These are phyloP conservation scores for Lachancea meyersii DNA, from an alignment of 805 yeast genomes.

Conservation along the genomic window DNA sequence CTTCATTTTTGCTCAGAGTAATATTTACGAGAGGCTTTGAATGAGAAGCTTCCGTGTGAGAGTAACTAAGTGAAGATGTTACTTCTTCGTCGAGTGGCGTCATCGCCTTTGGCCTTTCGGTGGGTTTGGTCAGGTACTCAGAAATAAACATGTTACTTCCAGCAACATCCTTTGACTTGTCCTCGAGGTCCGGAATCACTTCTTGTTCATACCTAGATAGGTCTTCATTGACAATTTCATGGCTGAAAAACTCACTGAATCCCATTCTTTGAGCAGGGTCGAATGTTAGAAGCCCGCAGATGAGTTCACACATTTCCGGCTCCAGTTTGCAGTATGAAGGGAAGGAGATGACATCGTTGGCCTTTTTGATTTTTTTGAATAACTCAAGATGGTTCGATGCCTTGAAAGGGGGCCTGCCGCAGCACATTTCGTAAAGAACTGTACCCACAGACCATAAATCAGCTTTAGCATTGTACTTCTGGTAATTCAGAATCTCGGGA, in stretches of 20 bases:
- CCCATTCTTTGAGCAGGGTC: constrained; percentile 85
- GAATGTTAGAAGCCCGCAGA: constrained; percentile 69
- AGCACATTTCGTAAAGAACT: constrained; percentile 89
- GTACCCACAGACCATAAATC: constrained; percentile 99
- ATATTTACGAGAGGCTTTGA: constrained; percentile 12
- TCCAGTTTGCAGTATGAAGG: constrained; percentile 61
- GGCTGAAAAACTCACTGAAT: constrained; percentile 78
- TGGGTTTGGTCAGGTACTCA: constrained; percentile 53
- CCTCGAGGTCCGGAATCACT: constrained; percentile 49
- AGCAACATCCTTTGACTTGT: constrained; percentile 56
- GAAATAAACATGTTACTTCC: constrained; percentile 73
- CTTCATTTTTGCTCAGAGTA: neutral
- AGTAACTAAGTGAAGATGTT: constrained; percentile 7
- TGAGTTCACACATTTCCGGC: constrained; percentile 62
- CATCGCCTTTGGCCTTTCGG: constrained; percentile 12
- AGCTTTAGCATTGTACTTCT: constrained; percentile 94
- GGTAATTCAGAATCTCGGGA: constrained; percentile 90
- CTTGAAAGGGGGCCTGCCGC: constrained; percentile 93
- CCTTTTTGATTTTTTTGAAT: constrained; percentile 74
- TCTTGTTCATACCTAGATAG: constrained; percentile 35
- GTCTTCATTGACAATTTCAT: constrained; percentile 56
- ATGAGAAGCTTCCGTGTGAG: neutral
- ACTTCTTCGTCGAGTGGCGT: constrained; percentile 12
- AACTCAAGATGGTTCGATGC: constrained; percentile 92
- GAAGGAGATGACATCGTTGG: constrained; percentile 71